phyloP scores from a whole-genome alignment of 768 basidiomycete genomes.

The Naganishia randhawae region DNA sequence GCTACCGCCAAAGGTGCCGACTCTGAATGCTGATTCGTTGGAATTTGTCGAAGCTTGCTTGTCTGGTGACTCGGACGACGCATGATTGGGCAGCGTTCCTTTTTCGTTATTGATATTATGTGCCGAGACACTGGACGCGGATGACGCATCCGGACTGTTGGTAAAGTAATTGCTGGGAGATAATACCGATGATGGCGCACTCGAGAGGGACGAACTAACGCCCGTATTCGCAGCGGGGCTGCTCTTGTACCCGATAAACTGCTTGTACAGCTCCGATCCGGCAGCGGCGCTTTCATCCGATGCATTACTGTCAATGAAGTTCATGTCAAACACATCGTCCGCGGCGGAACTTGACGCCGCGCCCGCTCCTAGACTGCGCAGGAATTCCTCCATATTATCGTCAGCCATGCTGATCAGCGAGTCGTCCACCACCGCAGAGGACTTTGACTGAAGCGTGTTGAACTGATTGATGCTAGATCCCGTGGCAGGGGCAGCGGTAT shows the following conservation, averaged over 20 bases:
- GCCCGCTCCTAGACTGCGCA: conserved; percentile 20
- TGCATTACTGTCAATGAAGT: background rate
- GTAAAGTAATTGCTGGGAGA: conserved; percentile 47
- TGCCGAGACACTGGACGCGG: conserved; percentile 18
- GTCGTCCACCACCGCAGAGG: background rate
- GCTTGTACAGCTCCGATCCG: background rate
- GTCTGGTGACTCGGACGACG: background rate
- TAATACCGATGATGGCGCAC: conserved; percentile 25
- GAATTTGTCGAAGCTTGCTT: background rate
- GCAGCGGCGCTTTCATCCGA: background rate
- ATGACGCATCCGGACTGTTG: conserved; percentile 44
- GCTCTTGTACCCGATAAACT: background rate
- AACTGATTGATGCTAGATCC: background rate
- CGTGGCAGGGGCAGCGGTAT: background rate
- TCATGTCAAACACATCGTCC: conserved; percentile 19
- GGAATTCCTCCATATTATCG: conserved; percentile 30
- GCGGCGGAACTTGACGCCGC: conserved; percentile 1
- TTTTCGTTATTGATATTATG: background rate
- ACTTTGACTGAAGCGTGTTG: background rate
- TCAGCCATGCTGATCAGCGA: conserved; percentile 23
- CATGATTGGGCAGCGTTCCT: background rate
- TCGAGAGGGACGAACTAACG: conserved; percentile 4
- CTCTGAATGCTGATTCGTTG: conserved; percentile 2
- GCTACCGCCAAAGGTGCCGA: conserved; percentile 31
- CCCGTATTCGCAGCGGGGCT: background rate